Evolutionary conservation across 2,329 filamentous ascomycete species (phyloP), one percentile per base, ranked within the genome.

Genomic region (Aspergillus aculeatinus): DNA sequence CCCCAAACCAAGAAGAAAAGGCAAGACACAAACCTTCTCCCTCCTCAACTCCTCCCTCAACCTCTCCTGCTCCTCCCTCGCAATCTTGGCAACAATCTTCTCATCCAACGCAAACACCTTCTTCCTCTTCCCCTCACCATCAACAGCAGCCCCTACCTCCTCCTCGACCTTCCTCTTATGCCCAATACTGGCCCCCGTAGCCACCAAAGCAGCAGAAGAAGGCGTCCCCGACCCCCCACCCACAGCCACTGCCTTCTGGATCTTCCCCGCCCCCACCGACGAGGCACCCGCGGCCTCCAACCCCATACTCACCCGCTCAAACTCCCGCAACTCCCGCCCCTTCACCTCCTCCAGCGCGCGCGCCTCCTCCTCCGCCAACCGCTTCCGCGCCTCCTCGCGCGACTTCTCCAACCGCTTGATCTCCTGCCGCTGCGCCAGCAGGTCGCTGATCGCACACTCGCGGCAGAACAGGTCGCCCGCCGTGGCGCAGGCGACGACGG

Each of bases 381-480:
- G 89, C 57, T 84, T 82, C 62, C 83, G 80, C 29, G 86, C 84
- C 31, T 83, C 79, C 65, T 88, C 87, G 21, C 85, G 81, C 23
- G 85, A 82, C 67, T 86, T 89, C 62, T 91, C 90, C 2, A 90
- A 72, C 0, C 95, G 86, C 74, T 92, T 95, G 65, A 96, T 93
- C 72, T 98, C 95, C 78, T 93, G 90, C 67, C 91, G 89, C 76
- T 99, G 94, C 1, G 92, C 85, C 1, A 98, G 82, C n/a, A 99
- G 87, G 70, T 98, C 96, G 67, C 82, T 88, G 56, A 98, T 85
- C 9, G 92, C 93, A 79, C 94, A 99, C 79, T 98, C 95, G 67
- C 92, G 88, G 76, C 94, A 99, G 80, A 98, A 98, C 14, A 99
- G 82, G 75, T 98, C 93, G 62, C 94, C 94, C 65, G 88, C 85